Evolutionary conservation across 371 early-diverging fungal species (phyloP), one percentile per base, ranked within the genome.

Genomic region (Rhizopus stolonifer): DNA sequence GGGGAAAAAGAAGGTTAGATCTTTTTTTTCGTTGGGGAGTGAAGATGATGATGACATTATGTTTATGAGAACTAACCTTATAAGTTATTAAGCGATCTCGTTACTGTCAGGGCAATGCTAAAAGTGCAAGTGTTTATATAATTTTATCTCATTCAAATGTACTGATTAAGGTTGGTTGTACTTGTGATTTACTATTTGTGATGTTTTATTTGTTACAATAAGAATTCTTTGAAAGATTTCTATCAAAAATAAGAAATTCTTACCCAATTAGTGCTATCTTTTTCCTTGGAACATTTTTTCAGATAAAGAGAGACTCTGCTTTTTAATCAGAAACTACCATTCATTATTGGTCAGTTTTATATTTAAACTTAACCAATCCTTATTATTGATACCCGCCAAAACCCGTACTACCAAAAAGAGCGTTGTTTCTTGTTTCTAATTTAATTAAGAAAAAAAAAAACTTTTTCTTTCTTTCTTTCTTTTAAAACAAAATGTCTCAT

Each of bases 331-430:
- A 42, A 42, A 42, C 42, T 21, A 21, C 7, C 11, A 11, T 6
- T n/a, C 11, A n/a, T 6, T 38, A 38, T 38, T 38, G 38, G 38
- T 38, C 38, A 6, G 11, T 15, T 38, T 29, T 29, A 36, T 14
- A 36, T 36, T n/a, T 36, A 15, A 42, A 42, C 42, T 42, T 42
- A 15, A 42, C 42, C 42, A 42, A 36, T 36, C 36, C 36, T n/a
- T 15, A 36, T n/a, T 19, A 19, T 42, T 42, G 18, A 21, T 21
- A 42, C 21, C 58, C 58, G 52, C 58, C 46, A 51, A 39, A 51
- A 58, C 52, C 58, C 51, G 58, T 58, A 51, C 49, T 50, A 58
- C 58, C 29, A 58, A 49, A 18, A 48, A 38, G 31, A 38, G 42
- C 21, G 18, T 17, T 43, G 19, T 32, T 48, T 32, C 31, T 34